Evolutionary conservation across 768 basidiomycete species (phyloP).

Genomic region (Termitomyces sp.): DNA sequence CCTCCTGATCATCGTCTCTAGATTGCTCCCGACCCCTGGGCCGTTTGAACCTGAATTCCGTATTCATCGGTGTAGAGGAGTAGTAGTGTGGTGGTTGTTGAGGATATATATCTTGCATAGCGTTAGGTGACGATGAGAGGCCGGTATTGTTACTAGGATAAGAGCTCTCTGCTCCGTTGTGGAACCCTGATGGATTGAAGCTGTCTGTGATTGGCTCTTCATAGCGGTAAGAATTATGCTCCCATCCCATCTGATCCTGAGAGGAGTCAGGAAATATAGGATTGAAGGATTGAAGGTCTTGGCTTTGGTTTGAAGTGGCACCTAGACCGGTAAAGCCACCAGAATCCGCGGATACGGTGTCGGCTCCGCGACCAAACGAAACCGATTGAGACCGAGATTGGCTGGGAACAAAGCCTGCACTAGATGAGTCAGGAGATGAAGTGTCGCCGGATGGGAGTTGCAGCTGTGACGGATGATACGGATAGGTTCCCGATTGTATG

Average conservation of each 20-base stretch:
- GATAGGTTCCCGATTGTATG: conserved; percentile 11
- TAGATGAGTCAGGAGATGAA: conserved; percentile 9
- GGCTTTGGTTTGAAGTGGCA: conserved; percentile 10
- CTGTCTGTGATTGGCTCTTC: conserved; percentile 9
- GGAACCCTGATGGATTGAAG: conserved; percentile 15
- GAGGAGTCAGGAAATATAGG: conserved; percentile 10
- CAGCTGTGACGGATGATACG: conserved; percentile 15
- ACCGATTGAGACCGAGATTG: conserved; percentile 9
- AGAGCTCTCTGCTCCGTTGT: conserved; percentile 5
- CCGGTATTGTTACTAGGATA: conserved; percentile 1
- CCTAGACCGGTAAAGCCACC: conserved; percentile 5
- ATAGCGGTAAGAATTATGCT: conserved; percentile 6
- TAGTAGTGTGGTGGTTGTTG: conserved; percentile 23
- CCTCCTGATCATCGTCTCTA: conserved; percentile 35
- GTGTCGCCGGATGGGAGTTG: conserved; percentile 9
- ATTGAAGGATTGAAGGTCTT: conserved; percentile 11
- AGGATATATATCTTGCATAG: conserved; percentile 26
- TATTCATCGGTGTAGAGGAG: conserved; percentile 9
- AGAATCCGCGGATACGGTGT: conserved; percentile 2
- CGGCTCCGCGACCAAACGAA: conserved; percentile 7
- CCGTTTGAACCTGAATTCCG: conserved; percentile 33
- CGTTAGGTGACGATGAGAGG: conserved; percentile 23
- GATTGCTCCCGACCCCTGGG: conserved; percentile 30
- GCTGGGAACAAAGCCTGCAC: conserved; percentile 5
- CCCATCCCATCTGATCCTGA: conserved; percentile 17